A percentile compares a stretch with the other conserved stretches of the same genome.
phyloP scores from a whole-genome alignment of 179 eudicot genomes.

The Silene noctiflora region DNA sequence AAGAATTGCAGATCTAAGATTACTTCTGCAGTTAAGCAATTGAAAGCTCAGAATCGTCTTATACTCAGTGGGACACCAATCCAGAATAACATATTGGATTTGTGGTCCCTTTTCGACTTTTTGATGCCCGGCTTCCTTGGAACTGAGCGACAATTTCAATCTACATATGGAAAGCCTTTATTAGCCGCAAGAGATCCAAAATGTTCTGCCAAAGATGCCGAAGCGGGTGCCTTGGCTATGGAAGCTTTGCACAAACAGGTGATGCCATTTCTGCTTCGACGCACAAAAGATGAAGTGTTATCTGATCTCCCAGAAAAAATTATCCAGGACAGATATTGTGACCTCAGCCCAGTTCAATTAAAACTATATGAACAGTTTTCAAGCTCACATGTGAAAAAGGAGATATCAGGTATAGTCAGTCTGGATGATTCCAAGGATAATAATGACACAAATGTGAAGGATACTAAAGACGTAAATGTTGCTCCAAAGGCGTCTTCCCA shows the following conservation, averaged over 20 bases:
- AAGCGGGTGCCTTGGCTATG: conserved; percentile 96
- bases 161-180: conserved; percentile 91
- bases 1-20: conserved; percentile 89
- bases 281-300: conserved; percentile 95
- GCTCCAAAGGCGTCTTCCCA: conserved; percentile 77
- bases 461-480: conserved; percentile 48
- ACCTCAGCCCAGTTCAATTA: conserved; percentile 85
- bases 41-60: conserved; percentile 96
- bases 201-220: conserved; percentile 98
- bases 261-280: conserved; percentile 96
- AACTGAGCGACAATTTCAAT: conserved; percentile 94
- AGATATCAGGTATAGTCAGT: conserved; percentile 71
- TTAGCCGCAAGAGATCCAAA: conserved; percentile 95
- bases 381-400: conserved; percentile 76
- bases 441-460: conserved; percentile 48
- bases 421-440: conserved; percentile 51
- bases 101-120: conserved; percentile 99
- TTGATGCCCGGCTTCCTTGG: conserved; percentile 99
- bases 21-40: conserved; percentile 89
- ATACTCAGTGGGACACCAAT: conserved; percentile 98
- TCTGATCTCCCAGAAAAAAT: conserved; percentile 99
- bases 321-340: conserved; percentile 97
- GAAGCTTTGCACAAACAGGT: conserved; percentile 99
- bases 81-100: conserved; percentile 93
- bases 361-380: conserved; percentile 94